Conservation (phyloP, 2,329 filamentous ascomycete genomes). For the Colletotrichum lupini region DNA sequence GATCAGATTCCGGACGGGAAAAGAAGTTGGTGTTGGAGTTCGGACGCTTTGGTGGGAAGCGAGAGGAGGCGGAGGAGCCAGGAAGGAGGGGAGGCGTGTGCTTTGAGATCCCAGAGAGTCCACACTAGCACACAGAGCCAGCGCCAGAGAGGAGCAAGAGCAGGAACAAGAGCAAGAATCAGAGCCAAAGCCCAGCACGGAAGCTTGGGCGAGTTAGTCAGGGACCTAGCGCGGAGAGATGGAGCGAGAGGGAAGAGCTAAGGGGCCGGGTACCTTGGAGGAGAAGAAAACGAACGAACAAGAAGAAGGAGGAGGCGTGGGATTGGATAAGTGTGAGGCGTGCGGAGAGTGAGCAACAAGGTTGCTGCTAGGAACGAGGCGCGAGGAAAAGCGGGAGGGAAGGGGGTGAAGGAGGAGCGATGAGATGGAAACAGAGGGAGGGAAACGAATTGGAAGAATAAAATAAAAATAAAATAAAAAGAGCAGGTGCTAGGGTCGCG, state of each 20-base stretch:
- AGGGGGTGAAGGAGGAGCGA: neutral
- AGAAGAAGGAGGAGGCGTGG: neutral
- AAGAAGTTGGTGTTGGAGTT: conserved; percentile 22
- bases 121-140: neutral
- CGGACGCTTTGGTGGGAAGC: conserved; percentile 30
- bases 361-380: neutral
- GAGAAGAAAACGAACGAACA: neutral
- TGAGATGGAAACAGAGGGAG: neutral
- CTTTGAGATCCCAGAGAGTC: conserved; percentile 17
- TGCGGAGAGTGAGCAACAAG: neutral
- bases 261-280: conserved; percentile 9
- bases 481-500: neutral
- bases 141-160: neutral
- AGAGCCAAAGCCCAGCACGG: conserved; percentile 21
- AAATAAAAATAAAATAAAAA: neutral
- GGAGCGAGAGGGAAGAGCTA: conserved; percentile 10
- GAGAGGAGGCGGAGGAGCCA: conserved; percentile 13
- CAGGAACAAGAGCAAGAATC: neutral
- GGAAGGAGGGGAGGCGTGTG: conserved; percentile 16
- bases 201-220: conserved; percentile 35
- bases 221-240: conserved; percentile 32
- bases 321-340: neutral
- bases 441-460: neutral
- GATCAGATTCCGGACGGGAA: conserved; percentile 21
- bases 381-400: neutral